Evolutionary conservation across 1,284 basidiomycete genomes (phyloP).

Genomic region (Rhodotorula glutinis): DNA sequence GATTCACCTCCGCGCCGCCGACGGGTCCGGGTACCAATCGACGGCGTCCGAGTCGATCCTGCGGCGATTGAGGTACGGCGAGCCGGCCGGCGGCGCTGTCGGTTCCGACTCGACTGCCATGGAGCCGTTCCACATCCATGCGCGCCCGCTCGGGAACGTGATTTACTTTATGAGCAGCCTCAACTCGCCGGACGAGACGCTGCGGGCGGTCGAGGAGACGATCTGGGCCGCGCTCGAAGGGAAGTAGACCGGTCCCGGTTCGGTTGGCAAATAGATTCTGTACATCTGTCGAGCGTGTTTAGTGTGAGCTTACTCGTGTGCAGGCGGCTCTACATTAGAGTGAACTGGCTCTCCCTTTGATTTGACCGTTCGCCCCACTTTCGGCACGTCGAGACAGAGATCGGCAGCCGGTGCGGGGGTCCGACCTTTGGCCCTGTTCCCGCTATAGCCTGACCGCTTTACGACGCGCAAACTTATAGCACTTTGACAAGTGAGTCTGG

Average conservation of each 20-base stretch:
- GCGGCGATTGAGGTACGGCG: conserved; percentile 21
- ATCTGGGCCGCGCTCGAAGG: conserved; percentile 15
- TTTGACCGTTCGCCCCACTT: too few relatives aligned
- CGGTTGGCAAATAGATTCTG: too few relatives aligned
- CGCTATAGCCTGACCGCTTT: too few relatives aligned
- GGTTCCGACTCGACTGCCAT: conserved; percentile 21
- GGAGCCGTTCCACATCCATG: conserved; percentile 68
- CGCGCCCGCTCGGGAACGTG: conserved; percentile 84
- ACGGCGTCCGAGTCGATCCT: conserved; percentile 65
- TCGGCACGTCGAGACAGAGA: too few relatives aligned
- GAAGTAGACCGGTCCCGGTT: neutral
- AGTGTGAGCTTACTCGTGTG: too few relatives aligned
- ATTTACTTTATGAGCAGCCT: conserved; percentile 93
- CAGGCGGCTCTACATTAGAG: too few relatives aligned
- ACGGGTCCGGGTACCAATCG: conserved; percentile 66
- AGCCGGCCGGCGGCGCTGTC: conserved; percentile 2
- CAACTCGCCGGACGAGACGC: conserved; percentile 57
- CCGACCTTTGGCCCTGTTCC: too few relatives aligned
- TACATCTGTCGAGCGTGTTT: too few relatives aligned
- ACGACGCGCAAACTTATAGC: too few relatives aligned
- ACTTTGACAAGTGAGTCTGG: too few relatives aligned
- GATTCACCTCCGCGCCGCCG: conserved; percentile 66
- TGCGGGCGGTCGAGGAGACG: conserved; percentile 44
- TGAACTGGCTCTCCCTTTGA: too few relatives aligned
- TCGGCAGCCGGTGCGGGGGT: too few relatives aligned